phyloP scores from a whole-genome alignment of 2,329 filamentous ascomycete genomes.

The Ceratocystis cacaofunesta region DNA sequence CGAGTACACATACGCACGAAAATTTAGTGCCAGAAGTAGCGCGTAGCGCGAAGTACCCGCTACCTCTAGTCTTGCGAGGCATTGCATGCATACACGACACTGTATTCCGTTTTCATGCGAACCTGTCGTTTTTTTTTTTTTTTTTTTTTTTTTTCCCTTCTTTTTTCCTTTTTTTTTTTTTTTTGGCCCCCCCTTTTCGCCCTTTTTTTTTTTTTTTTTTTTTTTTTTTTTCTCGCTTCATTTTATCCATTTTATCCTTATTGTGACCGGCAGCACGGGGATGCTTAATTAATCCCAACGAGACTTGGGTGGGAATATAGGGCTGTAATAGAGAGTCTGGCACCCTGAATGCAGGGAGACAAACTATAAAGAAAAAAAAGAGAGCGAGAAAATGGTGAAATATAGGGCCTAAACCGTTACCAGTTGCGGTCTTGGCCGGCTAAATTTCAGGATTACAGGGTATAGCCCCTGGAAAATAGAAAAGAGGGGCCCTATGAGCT shows the following conservation, averaged over 20 bases:
- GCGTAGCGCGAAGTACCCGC: neutral
- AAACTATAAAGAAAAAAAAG: neutral
- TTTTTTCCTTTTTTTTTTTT: too few relatives aligned
- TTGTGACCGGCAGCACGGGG: neutral
- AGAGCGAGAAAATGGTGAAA: neutral
- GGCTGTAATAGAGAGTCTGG: neutral
- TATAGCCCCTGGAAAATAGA: neutral
- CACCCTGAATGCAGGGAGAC: neutral
- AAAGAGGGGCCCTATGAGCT: neutral
- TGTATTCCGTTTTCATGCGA: neutral
- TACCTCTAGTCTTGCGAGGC: neutral
- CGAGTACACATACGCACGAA: neutral
- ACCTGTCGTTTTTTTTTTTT: neutral
- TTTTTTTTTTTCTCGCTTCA: neutral
- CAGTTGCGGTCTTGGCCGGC: neutral
- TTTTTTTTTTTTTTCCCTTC: too few relatives aligned
- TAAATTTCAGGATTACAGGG: neutral
- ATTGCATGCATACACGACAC: neutral
- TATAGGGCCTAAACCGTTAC: neutral
- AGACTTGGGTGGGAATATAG: neutral
- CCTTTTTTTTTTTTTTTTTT: neutral
- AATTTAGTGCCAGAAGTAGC: neutral
- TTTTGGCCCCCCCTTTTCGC: too few relatives aligned
- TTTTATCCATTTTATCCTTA: too few relatives aligned
- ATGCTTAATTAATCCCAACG: neutral